A percentile compares a stretch with the other conserved stretches of the same genome.
These are phyloP conservation scores for Cryphonectria japonica DNA, from an alignment of 2,329 filamentous ascomycete genomes.

Conservation along the genomic window DNA sequence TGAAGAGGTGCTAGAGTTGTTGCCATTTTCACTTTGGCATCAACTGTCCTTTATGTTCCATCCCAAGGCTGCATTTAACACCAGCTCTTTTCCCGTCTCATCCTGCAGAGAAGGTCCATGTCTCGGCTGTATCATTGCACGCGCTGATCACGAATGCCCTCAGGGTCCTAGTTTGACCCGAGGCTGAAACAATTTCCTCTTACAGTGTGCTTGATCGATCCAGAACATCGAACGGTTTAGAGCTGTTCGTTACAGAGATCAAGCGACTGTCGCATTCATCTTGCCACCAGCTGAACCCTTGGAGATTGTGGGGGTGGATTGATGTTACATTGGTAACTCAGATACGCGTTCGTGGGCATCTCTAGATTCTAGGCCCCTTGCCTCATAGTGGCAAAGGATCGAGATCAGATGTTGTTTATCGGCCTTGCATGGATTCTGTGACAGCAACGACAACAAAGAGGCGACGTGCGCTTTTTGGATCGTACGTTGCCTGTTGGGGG, in stretches of 20 bases:
- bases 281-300: not conserved
- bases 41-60: constrained; percentile 10
- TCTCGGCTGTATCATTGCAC: not conserved
- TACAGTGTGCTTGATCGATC: not conserved
- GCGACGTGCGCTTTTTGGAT: not conserved
- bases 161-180: not conserved
- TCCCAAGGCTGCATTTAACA: constrained; percentile 5
- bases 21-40: constrained; percentile 12
- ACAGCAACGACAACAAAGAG: not conserved
- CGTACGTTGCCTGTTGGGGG: constrained; percentile 9
- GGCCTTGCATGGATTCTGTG: constrained; percentile 7
- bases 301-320: not conserved
- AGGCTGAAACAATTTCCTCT: constrained; percentile 1
- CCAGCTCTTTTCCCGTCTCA: not conserved
- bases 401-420: constrained; percentile 13
- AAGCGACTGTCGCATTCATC: constrained; percentile 4
- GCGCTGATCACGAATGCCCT: not conserved
- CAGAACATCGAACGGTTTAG: constrained; percentile 10
- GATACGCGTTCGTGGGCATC: not conserved
- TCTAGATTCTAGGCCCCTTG: not conserved
- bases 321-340: not conserved
- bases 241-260: constrained; percentile 14
- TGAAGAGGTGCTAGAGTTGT: not conserved
- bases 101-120: not conserved
- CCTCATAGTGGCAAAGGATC: not conserved